A percentile compares a stretch with the other conserved stretches of the same genome.
These are phyloP conservation scores for Aspergillus aculeatus DNA, from an alignment of 2,329 filamentous ascomycete species.

Conservation along the genomic window DNA sequence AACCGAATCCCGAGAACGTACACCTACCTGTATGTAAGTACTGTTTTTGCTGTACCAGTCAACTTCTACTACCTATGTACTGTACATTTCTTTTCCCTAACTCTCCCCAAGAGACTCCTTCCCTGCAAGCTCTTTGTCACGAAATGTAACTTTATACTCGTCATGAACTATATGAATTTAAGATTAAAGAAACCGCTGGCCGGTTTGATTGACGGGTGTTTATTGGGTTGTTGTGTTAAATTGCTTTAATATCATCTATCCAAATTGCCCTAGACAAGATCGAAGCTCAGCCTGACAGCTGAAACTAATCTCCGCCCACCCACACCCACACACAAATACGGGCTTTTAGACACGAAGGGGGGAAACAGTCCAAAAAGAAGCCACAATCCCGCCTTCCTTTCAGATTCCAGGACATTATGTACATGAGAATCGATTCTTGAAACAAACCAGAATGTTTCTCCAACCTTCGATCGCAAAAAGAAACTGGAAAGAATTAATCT, in stretches of 20 bases:
- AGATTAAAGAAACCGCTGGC: background rate
- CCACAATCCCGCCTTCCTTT: background rate
- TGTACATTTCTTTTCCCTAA: too few relatives aligned
- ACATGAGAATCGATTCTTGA: background rate
- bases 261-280: background rate
- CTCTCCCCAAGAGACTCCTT: too few relatives aligned
- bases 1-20: too few relatives aligned
- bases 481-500: background rate
- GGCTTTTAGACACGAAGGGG: background rate
- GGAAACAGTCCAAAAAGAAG: background rate
- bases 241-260: background rate
- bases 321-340: too few relatives aligned
- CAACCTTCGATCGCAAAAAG: background rate
- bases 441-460: background rate
- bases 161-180: too few relatives aligned
- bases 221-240: background rate
- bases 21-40: too few relatives aligned
- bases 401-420: background rate
- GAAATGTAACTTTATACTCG: too few relatives aligned
- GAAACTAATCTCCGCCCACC: background rate
- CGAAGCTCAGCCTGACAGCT: background rate
- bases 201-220: background rate
- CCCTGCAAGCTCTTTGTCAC: too few relatives aligned
- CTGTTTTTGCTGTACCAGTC: too few relatives aligned
- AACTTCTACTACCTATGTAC: too few relatives aligned